A percentile compares a stretch with the other conserved stretches of the same genome.
Conservation (phyloP, 345 rosid genomes). For the Microcos paniculata region DNA sequence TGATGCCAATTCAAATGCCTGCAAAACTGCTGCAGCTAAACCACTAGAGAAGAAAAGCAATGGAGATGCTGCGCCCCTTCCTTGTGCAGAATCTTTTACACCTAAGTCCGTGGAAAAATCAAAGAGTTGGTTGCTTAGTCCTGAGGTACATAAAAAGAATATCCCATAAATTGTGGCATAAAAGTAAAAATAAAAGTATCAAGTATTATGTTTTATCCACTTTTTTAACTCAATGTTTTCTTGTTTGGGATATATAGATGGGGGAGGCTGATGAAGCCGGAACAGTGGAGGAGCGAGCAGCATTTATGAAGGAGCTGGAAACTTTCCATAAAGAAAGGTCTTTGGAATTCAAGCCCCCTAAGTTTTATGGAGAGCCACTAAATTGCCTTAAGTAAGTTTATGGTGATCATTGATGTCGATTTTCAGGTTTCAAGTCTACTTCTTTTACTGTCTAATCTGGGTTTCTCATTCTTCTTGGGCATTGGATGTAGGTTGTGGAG, state of each 20-base stretch:
- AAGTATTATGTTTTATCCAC: background rate
- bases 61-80: constrained; percentile 23
- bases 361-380: constrained; percentile 72
- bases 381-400: constrained; percentile 71
- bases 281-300: constrained; percentile 60
- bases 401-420: constrained; percentile 21
- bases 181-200: constrained; percentile 13
- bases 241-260: constrained; percentile 42
- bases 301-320: constrained; percentile 74
- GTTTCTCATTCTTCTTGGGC: constrained; percentile 13
- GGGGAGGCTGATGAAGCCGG: constrained; percentile 57
- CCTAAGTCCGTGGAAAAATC: constrained; percentile 38
- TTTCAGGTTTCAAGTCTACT: constrained; percentile 9
- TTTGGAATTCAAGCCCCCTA: constrained; percentile 75
- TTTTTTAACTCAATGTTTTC: constrained; percentile 5
- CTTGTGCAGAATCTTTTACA: constrained; percentile 23
- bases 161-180: background rate
- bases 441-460: background rate
- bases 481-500: constrained; percentile 71
- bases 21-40: constrained; percentile 12
- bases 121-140: constrained; percentile 62
- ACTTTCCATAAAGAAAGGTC: constrained; percentile 49
- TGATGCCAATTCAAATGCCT: constrained; percentile 12
- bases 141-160: constrained; percentile 41
- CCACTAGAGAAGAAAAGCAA: constrained; percentile 24